Conservation (phyloP, 192 early-diverging fungal genomes). For the Irineochytrium annulatum region DNA sequence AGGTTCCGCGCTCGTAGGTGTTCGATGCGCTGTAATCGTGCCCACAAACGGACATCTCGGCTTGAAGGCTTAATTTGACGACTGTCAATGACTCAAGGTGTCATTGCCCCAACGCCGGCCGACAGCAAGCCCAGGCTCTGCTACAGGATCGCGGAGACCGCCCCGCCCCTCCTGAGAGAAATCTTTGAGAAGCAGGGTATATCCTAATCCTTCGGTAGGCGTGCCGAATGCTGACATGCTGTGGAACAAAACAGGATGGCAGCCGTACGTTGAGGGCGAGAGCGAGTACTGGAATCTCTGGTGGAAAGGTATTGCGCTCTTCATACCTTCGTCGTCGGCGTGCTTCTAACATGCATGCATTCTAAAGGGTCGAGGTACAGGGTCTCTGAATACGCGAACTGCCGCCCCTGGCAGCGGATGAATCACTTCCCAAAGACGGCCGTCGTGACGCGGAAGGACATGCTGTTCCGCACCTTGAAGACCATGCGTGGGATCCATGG, state of each 20-base stretch:
- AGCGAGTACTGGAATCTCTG: slow-evolving; percentile 39
- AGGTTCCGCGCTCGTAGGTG: no score
- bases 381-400: slow-evolving; percentile 31
- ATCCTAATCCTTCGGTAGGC: not conserved
- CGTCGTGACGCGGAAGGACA: slow-evolving; percentile 35
- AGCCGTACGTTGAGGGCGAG: slow-evolving; percentile 27
- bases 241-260: slow-evolving; percentile 23
- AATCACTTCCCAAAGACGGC: slow-evolving; percentile 49
- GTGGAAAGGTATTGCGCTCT: slow-evolving; percentile 36
- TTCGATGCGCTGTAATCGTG: no score
- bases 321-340: not conserved
- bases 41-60: no score
- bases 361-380: slow-evolving; percentile 32
- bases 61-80: no score
- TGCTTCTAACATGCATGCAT: not conserved
- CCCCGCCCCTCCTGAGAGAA: slow-evolving; percentile 22
- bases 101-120: no score
- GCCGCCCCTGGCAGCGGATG: slow-evolving; percentile 33
- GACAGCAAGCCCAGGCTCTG: slow-evolving; percentile 4
- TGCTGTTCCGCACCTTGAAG: slow-evolving; percentile 33
- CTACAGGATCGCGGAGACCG: slow-evolving; percentile 32
- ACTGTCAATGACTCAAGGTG: no score
- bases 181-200: slow-evolving; percentile 25
- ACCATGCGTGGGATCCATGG: slow-evolving; percentile 47
- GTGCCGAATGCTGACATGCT: not conserved